phyloP scores from a whole-genome alignment of 2,329 filamentous ascomycete species.

The Fonsecaea erecta region DNA sequence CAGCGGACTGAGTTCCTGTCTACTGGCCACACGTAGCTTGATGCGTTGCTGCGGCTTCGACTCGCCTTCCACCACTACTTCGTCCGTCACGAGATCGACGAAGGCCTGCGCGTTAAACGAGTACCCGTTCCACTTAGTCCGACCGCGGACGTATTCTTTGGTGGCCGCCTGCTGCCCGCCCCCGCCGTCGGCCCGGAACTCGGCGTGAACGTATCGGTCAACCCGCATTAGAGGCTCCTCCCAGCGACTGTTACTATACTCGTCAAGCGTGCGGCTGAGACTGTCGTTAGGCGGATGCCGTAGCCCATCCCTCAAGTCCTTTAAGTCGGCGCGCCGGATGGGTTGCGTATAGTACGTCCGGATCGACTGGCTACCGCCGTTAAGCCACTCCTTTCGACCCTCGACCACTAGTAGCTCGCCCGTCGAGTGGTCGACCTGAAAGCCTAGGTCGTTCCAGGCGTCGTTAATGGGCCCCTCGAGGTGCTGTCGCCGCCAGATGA shows the following conservation, averaged over 20 bases:
- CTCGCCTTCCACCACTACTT: conserved; percentile 36
- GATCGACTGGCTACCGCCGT: too few relatives aligned
- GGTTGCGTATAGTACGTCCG: too few relatives aligned
- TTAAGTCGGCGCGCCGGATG: too few relatives aligned
- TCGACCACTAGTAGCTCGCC: conserved; percentile 68
- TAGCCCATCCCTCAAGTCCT: conserved; percentile 1
- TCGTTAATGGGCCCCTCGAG: conserved; percentile 62
- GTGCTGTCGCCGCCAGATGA: conserved; percentile 31
- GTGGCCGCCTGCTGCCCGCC: conserved; percentile 34
- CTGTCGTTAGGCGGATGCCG: too few relatives aligned
- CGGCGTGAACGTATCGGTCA: conserved; percentile 47
- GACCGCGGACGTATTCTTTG: conserved; percentile 50
- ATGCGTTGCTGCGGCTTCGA: conserved; percentile 46
- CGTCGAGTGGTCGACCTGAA: conserved; percentile 64
- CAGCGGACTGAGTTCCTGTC: conserved; percentile 48
- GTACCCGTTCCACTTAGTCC: conserved; percentile 51
- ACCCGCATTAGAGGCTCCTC: conserved; percentile 39
- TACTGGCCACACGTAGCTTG: conserved; percentile 49
- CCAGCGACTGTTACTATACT: conserved; percentile 37
- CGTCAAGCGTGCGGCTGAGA: not conserved
- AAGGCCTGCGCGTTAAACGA: conserved; percentile 48
- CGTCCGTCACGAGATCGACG: conserved; percentile 51
- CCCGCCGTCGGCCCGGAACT: conserved; percentile 41
- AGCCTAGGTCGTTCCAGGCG: conserved; percentile 70
- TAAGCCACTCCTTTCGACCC: conserved; percentile 49